Conservation (phyloP, 2,329 filamentous ascomycete species). For the Talaromyces sp. region DNA sequence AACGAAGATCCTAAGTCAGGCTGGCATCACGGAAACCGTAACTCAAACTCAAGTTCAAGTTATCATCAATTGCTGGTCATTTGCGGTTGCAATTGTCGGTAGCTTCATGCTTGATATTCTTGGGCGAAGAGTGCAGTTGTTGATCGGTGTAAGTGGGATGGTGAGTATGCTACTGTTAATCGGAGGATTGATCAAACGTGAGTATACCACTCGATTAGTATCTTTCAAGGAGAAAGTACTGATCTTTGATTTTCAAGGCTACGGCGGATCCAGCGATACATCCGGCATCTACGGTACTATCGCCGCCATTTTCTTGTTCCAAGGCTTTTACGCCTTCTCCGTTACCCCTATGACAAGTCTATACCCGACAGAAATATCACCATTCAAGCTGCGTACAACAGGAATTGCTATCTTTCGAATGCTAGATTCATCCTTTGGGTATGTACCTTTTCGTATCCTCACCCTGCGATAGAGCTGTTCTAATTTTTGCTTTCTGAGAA, state of each 20-base stretch:
- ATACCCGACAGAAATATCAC: slow-evolving; percentile 34
- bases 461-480: background rate
- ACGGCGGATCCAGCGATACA: background rate
- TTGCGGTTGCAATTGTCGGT: slow-evolving; percentile 13
- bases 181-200: slow-evolving; percentile 16
- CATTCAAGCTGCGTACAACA: slow-evolving; percentile 31
- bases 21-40: background rate
- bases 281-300: background rate
- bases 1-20: background rate
- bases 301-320: slow-evolving; percentile 25
- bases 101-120: slow-evolving; percentile 12
- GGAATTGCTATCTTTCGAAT: slow-evolving; percentile 32
- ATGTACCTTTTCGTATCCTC: slow-evolving; percentile 5
- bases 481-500: background rate
- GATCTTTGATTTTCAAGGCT: background rate
- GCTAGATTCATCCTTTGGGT: slow-evolving; percentile 30
- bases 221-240: background rate
- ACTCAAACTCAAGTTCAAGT: background rate
- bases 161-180: slow-evolving; percentile 10
- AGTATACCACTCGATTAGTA: background rate
- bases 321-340: slow-evolving; percentile 33
- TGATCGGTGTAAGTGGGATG: slow-evolving; percentile 2
- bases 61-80: background rate
- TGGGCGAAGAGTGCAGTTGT: slow-evolving; percentile 6
- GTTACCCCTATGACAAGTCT: slow-evolving; percentile 36